Conservation (phyloP, 805 yeast species). For the Wickerhamomyces xylosicus region DNA sequence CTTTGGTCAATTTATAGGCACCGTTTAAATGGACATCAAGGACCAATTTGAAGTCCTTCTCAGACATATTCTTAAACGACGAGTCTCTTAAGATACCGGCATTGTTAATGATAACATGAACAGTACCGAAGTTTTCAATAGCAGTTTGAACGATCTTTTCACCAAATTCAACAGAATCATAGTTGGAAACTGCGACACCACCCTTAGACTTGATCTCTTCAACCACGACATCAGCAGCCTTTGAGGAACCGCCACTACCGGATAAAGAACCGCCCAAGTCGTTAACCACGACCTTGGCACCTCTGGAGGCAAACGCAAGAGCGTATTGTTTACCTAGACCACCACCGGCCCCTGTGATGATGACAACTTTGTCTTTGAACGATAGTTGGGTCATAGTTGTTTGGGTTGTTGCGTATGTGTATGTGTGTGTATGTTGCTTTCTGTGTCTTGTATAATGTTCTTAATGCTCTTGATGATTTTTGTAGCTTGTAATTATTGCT, state of each 20-base stretch:
- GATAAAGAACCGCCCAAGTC: conserved; percentile 81
- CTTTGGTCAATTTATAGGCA: conserved; percentile 71
- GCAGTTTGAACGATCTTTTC: conserved; percentile 82
- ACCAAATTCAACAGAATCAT: conserved; percentile 83
- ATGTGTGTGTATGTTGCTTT: too few relatives aligned
- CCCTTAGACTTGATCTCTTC: conserved; percentile 68
- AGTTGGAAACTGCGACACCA: conserved; percentile 88
- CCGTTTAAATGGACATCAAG: conserved; percentile 86
- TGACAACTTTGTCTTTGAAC: conserved; percentile 79
- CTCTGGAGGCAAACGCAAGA: conserved; percentile 75
- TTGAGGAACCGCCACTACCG: conserved; percentile 62
- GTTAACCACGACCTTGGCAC: conserved; percentile 92
- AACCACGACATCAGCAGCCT: conserved; percentile 85
- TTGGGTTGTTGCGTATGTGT: neutral
- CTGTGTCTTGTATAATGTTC: too few relatives aligned
- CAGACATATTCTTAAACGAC: conserved; percentile 78
- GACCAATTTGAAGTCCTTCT: conserved; percentile 68
- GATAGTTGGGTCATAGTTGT: conserved; percentile 25
- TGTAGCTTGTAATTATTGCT: too few relatives aligned
- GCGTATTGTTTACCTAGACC: conserved; percentile 90
- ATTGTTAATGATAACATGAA: conserved; percentile 83
- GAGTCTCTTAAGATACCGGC: conserved; percentile 93
- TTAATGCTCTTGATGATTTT: too few relatives aligned
- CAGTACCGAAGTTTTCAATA: conserved; percentile 74
- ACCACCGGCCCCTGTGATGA: conserved; percentile 96